Base-by-base conservation (phyloP, 2,329 filamentous ascomycete species). In the Trichoderma sp. region DNA sequence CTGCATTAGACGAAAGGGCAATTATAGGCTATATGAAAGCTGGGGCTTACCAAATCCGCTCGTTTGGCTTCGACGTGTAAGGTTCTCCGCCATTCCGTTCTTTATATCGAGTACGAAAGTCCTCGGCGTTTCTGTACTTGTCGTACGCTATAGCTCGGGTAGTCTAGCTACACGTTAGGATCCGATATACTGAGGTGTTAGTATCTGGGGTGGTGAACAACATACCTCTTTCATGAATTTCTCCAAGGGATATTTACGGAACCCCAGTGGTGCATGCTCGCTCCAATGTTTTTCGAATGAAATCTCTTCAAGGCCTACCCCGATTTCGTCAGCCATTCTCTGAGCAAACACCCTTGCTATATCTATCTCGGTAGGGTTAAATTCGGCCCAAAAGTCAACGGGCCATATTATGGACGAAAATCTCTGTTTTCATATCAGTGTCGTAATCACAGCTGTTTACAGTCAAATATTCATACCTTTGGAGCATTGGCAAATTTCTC, bases 201-300 rank as follows among this genome's bases (percentile, higher is more conserved):
- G 41, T 24, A 14, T 3, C 50, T 21, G 9, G 50, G 11, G 50
- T 56, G 50, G 11, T 0, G n/a, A 24, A 24, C 9, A 24, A 14
- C n/a, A 56, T 56, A 56, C 50, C 21, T 24, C n/a, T 14, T 14
- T 21, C 11, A 56, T 56, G 1, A 56, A 56, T 7, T 24, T 2
- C 3, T 21, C 1, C 5, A 53, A 21, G 9, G 21, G 3, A 56
- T 21, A 1, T 18, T 45, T 56, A 0, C n/a, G 5, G 2, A 4
- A 56, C 21, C 18, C 8, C n/a, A 1, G 0, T 21, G 50, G n/a
- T 11, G 0, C 50, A 0, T 12, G 0, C 3, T 24, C 3, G 0
- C 3, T 7, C 50, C 50, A 56, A 14, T 5, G 2, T 0, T 24
- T 2, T 24, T 56, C 3, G n/a, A 56, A 56, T 3, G 50, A 56